phyloP scores from a whole-genome alignment of 2,329 filamentous ascomycete species.

The Ceratocystis destructans region DNA sequence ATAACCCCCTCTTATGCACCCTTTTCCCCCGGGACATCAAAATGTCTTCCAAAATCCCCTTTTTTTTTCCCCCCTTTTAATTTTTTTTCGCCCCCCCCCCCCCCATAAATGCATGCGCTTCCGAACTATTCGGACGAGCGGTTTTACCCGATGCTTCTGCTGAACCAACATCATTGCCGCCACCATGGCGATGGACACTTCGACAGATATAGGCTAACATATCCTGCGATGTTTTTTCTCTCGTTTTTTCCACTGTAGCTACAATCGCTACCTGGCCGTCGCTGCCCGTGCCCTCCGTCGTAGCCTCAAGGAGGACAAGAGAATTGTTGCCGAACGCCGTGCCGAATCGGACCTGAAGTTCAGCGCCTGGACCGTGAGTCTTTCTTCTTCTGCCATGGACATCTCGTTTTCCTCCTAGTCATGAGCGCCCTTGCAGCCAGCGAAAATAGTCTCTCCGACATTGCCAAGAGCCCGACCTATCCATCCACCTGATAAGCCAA shows the following conservation, averaged over 20 bases:
- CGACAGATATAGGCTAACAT: not conserved
- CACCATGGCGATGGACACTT: not conserved
- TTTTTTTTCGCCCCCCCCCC: constrained; percentile 18
- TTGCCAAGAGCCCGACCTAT: constrained; percentile 25
- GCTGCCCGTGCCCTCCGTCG: constrained; percentile 89
- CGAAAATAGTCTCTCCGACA: not conserved
- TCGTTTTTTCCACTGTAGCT: constrained; percentile 42
- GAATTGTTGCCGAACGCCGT: constrained; percentile 74
- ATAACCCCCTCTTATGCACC: too few species aligned
- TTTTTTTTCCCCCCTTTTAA: too few species aligned
- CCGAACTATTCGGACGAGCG: constrained; percentile 5
- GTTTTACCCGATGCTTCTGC: constrained; percentile 13
- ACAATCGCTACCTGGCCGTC: constrained; percentile 98
- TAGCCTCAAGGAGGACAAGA: constrained; percentile 90
- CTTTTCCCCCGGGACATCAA: too few species aligned
- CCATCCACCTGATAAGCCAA: too few species aligned
- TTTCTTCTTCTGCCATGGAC: not conserved
- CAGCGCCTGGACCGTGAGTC: constrained; percentile 79
- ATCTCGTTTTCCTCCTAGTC: not conserved
- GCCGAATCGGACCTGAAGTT: constrained; percentile 83
- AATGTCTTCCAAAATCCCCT: too few species aligned
- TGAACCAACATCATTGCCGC: not conserved
- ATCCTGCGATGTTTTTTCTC: not conserved
- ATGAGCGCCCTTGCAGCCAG: not conserved
- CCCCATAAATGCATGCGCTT: constrained; percentile 22